Conservation (phyloP, 1,139 yeast species). For the Saccharomyces hybrid region DNA sequence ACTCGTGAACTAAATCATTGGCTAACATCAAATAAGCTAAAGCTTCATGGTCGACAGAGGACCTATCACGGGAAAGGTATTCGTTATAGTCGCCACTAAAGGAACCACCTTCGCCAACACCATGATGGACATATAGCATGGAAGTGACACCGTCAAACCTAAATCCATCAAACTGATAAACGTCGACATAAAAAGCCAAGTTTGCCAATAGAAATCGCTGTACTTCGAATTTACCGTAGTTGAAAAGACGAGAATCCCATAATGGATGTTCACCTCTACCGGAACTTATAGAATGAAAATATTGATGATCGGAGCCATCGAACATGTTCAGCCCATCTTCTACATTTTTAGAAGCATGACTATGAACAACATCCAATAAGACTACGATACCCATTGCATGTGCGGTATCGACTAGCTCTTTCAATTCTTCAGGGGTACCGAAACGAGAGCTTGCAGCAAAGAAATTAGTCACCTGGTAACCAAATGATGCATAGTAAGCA, state of each 20-base stretch:
- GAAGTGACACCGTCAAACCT: conserved; percentile 95
- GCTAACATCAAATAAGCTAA: conserved; percentile 82
- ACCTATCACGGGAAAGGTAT: conserved; percentile 62
- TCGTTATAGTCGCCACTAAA: conserved; percentile 92
- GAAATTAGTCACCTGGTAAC: conserved; percentile 89
- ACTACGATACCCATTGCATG: conserved; percentile 84
- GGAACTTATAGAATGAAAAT: conserved; percentile 52
- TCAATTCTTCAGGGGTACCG: conserved; percentile 92
- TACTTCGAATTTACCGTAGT: conserved; percentile 86
- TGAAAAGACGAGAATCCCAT: conserved; percentile 93
- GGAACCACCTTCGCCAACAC: conserved; percentile 71
- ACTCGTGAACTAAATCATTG: conserved; percentile 58
- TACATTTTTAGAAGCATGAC: conserved; percentile 91
- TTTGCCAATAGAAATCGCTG: conserved; percentile 82
- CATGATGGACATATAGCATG: conserved; percentile 88
- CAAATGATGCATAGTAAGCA: conserved; percentile 95
- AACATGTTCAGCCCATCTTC: conserved; percentile 88
- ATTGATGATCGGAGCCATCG: conserved; percentile 93
- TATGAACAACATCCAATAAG: conserved; percentile 84
- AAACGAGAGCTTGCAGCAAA: conserved; percentile 84
- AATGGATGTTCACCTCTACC: conserved; percentile 76
- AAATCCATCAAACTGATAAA: conserved; percentile 85
- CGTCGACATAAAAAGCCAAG: conserved; percentile 75
- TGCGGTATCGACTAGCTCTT: conserved; percentile 84
- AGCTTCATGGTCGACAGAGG: conserved; percentile 80